Evolutionary conservation across 2,329 filamentous ascomycete genomes (phyloP).

Genomic region (Emericellopsis atlantica): DNA sequence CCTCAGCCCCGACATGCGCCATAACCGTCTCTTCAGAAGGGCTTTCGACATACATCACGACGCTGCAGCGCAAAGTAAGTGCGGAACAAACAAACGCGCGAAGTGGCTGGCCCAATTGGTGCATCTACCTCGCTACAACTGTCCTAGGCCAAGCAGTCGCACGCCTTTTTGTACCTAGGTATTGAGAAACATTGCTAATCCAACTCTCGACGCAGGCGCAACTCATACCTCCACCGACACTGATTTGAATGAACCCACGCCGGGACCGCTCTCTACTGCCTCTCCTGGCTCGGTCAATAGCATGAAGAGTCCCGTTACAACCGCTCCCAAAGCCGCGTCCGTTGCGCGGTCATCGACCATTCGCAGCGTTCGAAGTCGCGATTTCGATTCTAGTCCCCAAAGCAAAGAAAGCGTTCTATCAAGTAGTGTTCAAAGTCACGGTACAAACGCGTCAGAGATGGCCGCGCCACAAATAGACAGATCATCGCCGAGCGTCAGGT

Average conservation of each 20-base stretch:
- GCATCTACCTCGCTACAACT: too few species aligned
- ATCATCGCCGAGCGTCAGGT: slow-evolving; percentile 19
- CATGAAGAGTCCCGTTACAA: slow-evolving; percentile 16
- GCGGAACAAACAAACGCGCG: too few species aligned
- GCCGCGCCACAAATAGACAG: slow-evolving; percentile 19
- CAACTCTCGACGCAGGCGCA: too few species aligned
- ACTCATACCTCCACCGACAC: too few species aligned
- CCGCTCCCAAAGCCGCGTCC: slow-evolving; percentile 16
- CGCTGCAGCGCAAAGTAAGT: slow-evolving; percentile 7
- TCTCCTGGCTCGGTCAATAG: slow-evolving; percentile 25
- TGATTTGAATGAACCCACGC: slow-evolving; percentile 11
- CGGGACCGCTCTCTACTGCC: slow-evolving; percentile 22
- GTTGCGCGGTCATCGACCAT: slow-evolving; percentile 32
- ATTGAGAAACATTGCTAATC: too few species aligned
- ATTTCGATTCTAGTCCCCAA: slow-evolving; percentile 32
- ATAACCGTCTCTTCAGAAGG: slow-evolving; percentile 18
- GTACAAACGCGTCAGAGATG: slow-evolving; percentile 31
- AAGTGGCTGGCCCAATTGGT: too few species aligned
- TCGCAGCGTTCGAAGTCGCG: slow-evolving; percentile 43
- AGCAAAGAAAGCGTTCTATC: slow-evolving; percentile 39
- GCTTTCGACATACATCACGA: slow-evolving; percentile 22
- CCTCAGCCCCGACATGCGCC: slow-evolving; percentile 10
- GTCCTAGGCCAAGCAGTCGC: too few species aligned
- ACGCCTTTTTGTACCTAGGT: too few species aligned
- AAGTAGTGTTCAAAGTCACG: slow-evolving; percentile 42